Conservation (phyloP, 1,284 basidiomycete species). For the Ceratobasidium sp. region DNA sequence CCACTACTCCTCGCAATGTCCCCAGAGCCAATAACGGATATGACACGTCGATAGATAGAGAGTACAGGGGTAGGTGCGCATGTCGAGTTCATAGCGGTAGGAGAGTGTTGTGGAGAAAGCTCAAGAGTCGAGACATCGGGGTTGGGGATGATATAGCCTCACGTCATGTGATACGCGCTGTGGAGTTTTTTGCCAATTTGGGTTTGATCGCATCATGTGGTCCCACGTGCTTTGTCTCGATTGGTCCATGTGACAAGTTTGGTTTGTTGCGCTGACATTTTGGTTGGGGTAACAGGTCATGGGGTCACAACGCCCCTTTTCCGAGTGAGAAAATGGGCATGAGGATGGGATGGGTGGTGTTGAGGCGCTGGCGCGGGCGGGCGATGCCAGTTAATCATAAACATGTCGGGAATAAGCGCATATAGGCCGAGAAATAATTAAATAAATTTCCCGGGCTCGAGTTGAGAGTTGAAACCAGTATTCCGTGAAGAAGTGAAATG, state of each 20-base stretch:
- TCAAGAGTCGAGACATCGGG: not conserved
- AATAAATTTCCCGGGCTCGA: too few species aligned
- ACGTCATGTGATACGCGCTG: slow-evolving; percentile 12
- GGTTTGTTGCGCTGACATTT: not conserved
- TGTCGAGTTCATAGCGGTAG: slow-evolving; percentile 14
- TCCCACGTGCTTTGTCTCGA: slow-evolving; percentile 36
- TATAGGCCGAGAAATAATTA: too few species aligned
- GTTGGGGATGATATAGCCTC: slow-evolving; percentile 23
- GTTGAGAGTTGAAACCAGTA: too few species aligned
- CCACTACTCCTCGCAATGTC: not conserved
- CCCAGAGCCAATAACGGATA: slow-evolving; percentile 2
- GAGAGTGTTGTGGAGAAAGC: not conserved
- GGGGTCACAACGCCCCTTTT: not conserved
- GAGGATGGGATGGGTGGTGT: slow-evolving; percentile 5
- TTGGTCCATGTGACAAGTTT: slow-evolving; percentile 19
- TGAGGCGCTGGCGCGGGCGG: not conserved
- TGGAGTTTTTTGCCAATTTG: not conserved
- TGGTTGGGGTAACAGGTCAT: slow-evolving; percentile 9
- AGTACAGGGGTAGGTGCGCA: slow-evolving; percentile 5
- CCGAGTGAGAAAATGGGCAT: slow-evolving; percentile 10
- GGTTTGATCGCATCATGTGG: slow-evolving; percentile 7
- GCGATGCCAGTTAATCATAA: too few species aligned
- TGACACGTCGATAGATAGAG: slow-evolving; percentile 3
- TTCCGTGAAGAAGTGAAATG: too few species aligned
- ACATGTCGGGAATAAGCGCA: too few species aligned